A percentile compares a stretch with the other conserved stretches of the same genome.
Evolutionary conservation across 805 yeast genomes (phyloP).

Genomic region (Teunomyces atbi): DNA sequence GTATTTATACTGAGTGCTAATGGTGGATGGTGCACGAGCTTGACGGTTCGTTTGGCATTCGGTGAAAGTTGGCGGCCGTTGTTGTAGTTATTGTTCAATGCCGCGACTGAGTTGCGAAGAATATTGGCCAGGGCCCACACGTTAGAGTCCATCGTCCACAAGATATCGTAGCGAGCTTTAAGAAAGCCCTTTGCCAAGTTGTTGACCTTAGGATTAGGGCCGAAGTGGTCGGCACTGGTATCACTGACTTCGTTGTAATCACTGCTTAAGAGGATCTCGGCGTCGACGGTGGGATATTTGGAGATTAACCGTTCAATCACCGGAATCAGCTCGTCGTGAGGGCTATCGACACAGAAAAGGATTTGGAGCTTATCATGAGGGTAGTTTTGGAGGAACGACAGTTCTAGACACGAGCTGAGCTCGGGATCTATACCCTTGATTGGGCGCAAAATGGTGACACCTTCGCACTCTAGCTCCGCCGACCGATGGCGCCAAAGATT

Average conservation of each 20-base stretch:
- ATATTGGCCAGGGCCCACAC: constrained; percentile 74
- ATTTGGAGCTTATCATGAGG: constrained; percentile 62
- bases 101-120: constrained; percentile 59
- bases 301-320: constrained; percentile 49
- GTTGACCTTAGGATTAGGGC: constrained; percentile 89
- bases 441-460: constrained; percentile 77
- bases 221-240: constrained; percentile 50
- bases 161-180: constrained; percentile 63
- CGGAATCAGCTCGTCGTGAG: constrained; percentile 62
- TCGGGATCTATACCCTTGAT: constrained; percentile 83
- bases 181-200: constrained; percentile 79
- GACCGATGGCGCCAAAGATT: constrained; percentile 8
- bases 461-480: constrained; percentile 18
- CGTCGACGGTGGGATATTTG: constrained; percentile 56
- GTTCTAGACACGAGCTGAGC: constrained; percentile 61
- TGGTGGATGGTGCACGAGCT: constrained; percentile 81
- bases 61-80: constrained; percentile 42
- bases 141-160: constrained; percentile 87
- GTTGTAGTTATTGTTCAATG: constrained; percentile 48
- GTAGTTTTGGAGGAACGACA: constrained; percentile 67
- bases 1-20: constrained; percentile 46
- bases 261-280: constrained; percentile 49
- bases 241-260: constrained; percentile 13
- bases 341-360: constrained; percentile 70
- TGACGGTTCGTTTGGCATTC: constrained; percentile 40